Base-by-base conservation (phyloP, 768 basidiomycete species). In the Macrocybe gigantea region DNA sequence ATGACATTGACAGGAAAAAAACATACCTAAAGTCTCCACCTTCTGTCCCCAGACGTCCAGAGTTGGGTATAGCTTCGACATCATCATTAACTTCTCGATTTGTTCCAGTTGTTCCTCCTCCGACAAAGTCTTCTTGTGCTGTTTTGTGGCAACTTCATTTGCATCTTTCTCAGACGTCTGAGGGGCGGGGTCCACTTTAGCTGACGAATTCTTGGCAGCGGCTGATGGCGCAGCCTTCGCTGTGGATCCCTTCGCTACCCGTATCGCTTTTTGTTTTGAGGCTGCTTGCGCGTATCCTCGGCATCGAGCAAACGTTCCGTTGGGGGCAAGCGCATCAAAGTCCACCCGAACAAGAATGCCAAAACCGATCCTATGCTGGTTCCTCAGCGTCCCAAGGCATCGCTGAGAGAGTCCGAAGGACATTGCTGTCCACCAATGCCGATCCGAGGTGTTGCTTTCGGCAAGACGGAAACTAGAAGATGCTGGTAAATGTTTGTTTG, bases 11-110 rank as follows among this genome's bases (percentile, higher is more conserved):
- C 7, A 9, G 5, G 22, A 41, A 50, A 30, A 31, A 32, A 41
- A 53, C 60, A 29, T 62, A 74, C 73, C 74, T 61, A 74, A 54
- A 1, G 70, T 68, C 14, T 69, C 63, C 2, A 71, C 60, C 31
- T 56, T 49, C 46, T 70, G 68, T 1, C 72, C 74, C 68, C 70
- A 76, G 5, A 65, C 58, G 49, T 76, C 74, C 3, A 66, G 53
- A 5, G 66, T 69, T 6, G 69, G 69, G 54, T 67, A 63, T 2
- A 64, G 43, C 15, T 64, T 60, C 7, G 62, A 53, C 57, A 68
- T 67, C 5, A 54, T 51, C 55, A 68, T 57, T 22, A 72, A 56
- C 30, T 57, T 59, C 41, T 74, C 68, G 33, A 74, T 55, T 48
- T 71, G 65, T 37, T 59, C 58, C 52, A 72, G 42, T 38, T 65